Evolutionary conservation across 177 flowering plant genomes (phyloP), one percentile per base, ranked within the genome.

Genomic region (Vitis hybrid): DNA sequence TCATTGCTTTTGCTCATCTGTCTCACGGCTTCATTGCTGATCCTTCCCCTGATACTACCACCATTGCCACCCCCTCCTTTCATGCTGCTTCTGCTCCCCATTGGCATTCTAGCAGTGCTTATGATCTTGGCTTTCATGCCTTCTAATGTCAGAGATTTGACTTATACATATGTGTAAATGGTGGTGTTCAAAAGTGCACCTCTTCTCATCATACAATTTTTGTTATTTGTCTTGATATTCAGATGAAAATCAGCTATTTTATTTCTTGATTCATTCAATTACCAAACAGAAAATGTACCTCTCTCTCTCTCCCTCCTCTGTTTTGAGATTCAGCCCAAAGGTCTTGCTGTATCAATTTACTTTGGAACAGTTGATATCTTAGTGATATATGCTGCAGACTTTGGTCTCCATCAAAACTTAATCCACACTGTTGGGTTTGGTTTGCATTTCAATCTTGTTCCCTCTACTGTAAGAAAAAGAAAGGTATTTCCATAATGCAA

Each of bases 61-160:
- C 96, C 97, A 49, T 81, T 94, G 88, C 96, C 98, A 6, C 98
- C 97, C 1, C 98, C 98, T 11, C 98, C 98, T 0, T 82, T 86
- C 74, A 64, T 94, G 92, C 74, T 93, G 85, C 84, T 93, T 12
- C 72, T 94, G 78, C 78, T 94, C 21, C 98, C 98, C 1, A 87
- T 94, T 17, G 82, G 79, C 63, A 88, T 94, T 64, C 70, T 92
- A 14, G 87, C 18, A 2, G 65, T 92, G 62, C 91, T 94, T 9
- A 70, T 94, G 85, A n/a, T 86, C 1, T 76, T 94, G 83, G 97
- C 92, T 51, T 88, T 90, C 76, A 84, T 80, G 89, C 96, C 97
- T 52, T 81, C 83, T n/a, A 85, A 86, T 78, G 83, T 78, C 10
- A 70, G 85, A 56, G 85, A 84, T 56, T 49, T 83, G 6, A 82